Percentiles rank a stretch among this genome's conserved stretches.
These are phyloP conservation scores for Alternaria metachromatica DNA, from an alignment of 2,329 filamentous ascomycete genomes.

Conservation along the genomic window DNA sequence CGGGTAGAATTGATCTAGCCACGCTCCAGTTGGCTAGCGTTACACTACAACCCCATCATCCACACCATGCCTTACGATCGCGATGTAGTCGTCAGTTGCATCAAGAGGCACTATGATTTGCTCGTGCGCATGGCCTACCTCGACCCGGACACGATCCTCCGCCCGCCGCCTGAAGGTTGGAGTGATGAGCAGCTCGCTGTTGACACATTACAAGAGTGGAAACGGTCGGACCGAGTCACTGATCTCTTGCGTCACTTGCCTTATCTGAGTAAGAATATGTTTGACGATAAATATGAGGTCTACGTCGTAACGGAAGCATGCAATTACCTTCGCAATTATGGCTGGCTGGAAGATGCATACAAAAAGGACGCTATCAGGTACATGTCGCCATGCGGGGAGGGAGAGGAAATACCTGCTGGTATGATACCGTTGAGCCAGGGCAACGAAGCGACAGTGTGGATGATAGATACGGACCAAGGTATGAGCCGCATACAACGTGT, in stretches of 20 bases:
- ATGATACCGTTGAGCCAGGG: slow-evolving; percentile 8
- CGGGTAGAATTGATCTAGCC: neutral
- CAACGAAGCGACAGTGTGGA: slow-evolving; percentile 5
- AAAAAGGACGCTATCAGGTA: neutral
- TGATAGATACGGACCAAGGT: slow-evolving; percentile 7
- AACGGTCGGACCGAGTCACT: slow-evolving; percentile 12
- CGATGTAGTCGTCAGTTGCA: slow-evolving; percentile 9
- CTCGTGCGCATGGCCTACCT: slow-evolving; percentile 9
- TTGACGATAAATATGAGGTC: slow-evolving; percentile 3
- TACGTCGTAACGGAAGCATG: slow-evolving; percentile 5
- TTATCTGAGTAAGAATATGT: slow-evolving; percentile 2
- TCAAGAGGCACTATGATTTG: slow-evolving; percentile 11
- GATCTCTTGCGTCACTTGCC: slow-evolving; percentile 16
- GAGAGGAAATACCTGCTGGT: slow-evolving; percentile 1
- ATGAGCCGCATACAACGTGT: neutral
- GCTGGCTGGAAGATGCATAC: neutral
- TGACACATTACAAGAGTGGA: slow-evolving; percentile 7
- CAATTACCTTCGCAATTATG: slow-evolving; percentile 9
- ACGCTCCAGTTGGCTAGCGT: neutral
- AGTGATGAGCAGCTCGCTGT: slow-evolving; percentile 12
- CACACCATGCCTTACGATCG: slow-evolving; percentile 7
- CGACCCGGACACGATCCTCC: slow-evolving; percentile 2
- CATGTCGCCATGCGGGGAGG: slow-evolving; percentile 1
- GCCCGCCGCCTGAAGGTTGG: slow-evolving; percentile 12
- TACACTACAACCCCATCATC: neutral